A percentile compares a stretch with the other conserved stretches of the same genome.
Conservation (phyloP, 345 rosid genomes). For the Rhodamnia argentea region DNA sequence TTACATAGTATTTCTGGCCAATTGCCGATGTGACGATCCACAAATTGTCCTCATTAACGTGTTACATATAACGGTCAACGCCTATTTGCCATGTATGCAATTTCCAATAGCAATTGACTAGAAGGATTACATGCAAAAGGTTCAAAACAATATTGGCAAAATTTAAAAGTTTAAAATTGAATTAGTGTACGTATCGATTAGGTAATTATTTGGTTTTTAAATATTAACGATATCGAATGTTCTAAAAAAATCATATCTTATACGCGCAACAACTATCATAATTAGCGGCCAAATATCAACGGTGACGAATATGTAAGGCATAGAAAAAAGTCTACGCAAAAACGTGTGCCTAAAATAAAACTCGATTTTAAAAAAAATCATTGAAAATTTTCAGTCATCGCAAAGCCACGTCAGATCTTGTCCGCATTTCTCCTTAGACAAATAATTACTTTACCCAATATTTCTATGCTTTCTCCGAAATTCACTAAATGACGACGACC, state of each 20-base stretch:
- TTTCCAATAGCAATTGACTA: neutral
- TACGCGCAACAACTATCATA: accelerated
- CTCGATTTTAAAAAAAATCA: neutral
- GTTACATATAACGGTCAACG: accelerated
- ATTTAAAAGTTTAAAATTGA: neutral
- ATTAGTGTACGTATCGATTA: no score
- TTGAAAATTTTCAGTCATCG: neutral
- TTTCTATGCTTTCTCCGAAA: neutral
- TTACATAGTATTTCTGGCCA: neutral
- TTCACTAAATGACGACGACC: no score
- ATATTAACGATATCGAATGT: neutral
- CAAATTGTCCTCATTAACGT: neutral
- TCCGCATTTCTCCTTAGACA: neutral
- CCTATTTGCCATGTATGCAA: accelerated
- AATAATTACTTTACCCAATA: neutral
- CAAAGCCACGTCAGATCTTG: neutral
- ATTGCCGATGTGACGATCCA: accelerated
- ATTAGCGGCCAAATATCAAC: neutral
- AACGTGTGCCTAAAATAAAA: neutral
- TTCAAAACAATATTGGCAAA: neutral
- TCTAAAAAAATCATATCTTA: neutral
- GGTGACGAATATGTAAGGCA: accelerated
- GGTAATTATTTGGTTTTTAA: neutral
- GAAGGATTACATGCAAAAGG: accelerated
- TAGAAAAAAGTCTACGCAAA: neutral